Evolutionary conservation across 1,284 basidiomycete species (phyloP).

Genomic region (Naganishia albida): DNA sequence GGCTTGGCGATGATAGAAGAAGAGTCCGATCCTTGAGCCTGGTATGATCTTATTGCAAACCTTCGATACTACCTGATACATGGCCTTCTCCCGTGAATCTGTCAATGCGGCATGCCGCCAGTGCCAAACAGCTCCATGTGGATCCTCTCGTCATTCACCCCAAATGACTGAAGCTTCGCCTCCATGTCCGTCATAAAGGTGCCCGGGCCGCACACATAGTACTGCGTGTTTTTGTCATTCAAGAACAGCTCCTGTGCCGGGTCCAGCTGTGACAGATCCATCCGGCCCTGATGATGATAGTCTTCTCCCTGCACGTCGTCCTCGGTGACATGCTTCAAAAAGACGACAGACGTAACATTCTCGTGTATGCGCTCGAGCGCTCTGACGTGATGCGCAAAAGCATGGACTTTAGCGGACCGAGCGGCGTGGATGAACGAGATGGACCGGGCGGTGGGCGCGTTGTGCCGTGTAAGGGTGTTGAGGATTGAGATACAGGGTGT

Average conservation of each 20-base stretch:
- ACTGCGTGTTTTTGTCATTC: conserved; percentile 36
- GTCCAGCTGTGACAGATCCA: conserved; percentile 35
- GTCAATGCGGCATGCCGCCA: conserved; percentile 33
- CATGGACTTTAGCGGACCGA: conserved; percentile 29
- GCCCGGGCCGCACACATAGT: conserved; percentile 45
- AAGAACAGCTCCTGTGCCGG: conserved; percentile 36
- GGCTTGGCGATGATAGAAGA: too few species aligned
- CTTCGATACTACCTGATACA: background rate
- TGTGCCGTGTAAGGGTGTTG: conserved; percentile 34
- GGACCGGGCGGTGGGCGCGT: conserved; percentile 19
- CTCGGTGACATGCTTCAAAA: conserved; percentile 34
- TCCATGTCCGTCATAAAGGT: conserved; percentile 40
- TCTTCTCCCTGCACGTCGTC: conserved; percentile 29
- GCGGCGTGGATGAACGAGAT: conserved; percentile 39
- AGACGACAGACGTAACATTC: conserved; percentile 37
- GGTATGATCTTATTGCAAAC: background rate
- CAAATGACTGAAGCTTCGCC: conserved; percentile 34
- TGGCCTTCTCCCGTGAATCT: too few species aligned
- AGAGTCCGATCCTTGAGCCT: background rate
- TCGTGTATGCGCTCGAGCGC: conserved; percentile 33
- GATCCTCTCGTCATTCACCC: conserved; percentile 38
- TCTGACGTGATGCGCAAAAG: conserved; percentile 34
- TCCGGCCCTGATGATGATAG: conserved; percentile 36
- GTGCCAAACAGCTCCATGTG: conserved; percentile 43
- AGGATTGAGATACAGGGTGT: conserved; percentile 46